phyloP scores from a whole-genome alignment of 2,329 filamentous ascomycete genomes.

The Talaromyces atroroseus region DNA sequence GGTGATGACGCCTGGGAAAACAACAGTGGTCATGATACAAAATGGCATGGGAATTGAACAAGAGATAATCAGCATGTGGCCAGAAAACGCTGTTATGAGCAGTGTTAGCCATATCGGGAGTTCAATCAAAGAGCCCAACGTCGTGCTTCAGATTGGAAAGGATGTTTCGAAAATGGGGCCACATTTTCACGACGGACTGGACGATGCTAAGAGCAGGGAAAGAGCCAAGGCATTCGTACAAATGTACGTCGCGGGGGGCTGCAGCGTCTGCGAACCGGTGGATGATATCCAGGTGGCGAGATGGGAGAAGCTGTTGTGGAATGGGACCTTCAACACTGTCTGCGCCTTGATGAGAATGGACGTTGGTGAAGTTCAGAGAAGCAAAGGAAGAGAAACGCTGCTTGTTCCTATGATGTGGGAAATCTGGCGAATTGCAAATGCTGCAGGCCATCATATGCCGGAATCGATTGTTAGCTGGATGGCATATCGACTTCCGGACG shows the following conservation, averaged over 20 bases:
- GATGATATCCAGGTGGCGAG: background rate
- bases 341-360: conserved; percentile 4
- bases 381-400: conserved; percentile 18
- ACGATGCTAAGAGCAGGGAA: background rate
- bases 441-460: conserved; percentile 13
- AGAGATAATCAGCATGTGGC: background rate
- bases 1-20: background rate
- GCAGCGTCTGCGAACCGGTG: background rate
- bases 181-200: background rate
- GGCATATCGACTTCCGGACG: conserved; percentile 4
- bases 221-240: background rate
- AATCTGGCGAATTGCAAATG: conserved; percentile 18
- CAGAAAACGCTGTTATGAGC: background rate
- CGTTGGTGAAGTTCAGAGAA: background rate
- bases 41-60: background rate
- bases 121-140: background rate
- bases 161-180: background rate
- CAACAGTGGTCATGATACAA: conserved; percentile 1
- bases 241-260: background rate
- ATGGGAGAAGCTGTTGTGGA: conserved; percentile 1
- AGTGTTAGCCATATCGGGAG: background rate
- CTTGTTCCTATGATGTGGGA: conserved; percentile 24
- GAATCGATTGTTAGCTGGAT: conserved; percentile 1
- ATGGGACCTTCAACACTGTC: background rate
- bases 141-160: background rate